Conservation (phyloP, 495 filamentous ascomycete genomes). For the Annulohypoxylon bovei region DNA sequence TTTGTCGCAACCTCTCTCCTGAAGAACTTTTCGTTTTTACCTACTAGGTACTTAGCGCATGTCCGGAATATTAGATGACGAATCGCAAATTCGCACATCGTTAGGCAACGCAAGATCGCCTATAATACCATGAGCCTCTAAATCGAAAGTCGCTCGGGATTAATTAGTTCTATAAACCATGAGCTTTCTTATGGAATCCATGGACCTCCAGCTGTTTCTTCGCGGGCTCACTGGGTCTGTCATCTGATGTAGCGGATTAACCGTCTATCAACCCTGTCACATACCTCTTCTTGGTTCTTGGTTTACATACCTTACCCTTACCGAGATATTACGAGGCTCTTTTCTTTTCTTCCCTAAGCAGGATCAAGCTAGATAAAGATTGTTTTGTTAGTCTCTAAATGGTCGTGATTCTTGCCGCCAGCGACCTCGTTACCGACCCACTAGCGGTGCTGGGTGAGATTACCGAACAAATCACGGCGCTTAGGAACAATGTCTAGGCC, state of each 20-base stretch:
- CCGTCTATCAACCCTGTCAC: not conserved
- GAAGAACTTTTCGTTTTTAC: not conserved
- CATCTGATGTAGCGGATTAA: not conserved
- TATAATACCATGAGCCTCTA: not conserved
- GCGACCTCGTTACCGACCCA: constrained; percentile 27
- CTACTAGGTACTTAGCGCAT: not conserved
- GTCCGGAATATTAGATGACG: not conserved
- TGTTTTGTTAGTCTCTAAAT: constrained; percentile 6
- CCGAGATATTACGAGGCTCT: not conserved
- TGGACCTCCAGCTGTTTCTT: not conserved
- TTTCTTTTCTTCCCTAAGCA: not conserved
- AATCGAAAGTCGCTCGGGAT: not conserved
- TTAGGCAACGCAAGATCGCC: not conserved
- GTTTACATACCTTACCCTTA: not conserved
- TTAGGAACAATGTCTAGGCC: constrained; percentile 18
- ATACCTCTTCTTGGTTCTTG: not conserved
- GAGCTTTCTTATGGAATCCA: not conserved
- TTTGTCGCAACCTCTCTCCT: not conserved
- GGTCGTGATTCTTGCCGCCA: constrained; percentile 32
- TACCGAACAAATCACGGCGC: constrained; percentile 44
- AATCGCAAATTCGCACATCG: not conserved
- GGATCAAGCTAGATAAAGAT: not conserved
- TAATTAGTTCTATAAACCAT: not conserved
- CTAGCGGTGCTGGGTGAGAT: constrained; percentile 28
- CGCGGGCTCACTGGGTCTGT: not conserved